Percentiles rank a stretch among this genome's conserved stretches.
phyloP scores from a whole-genome alignment of 192 early-diverging fungal genomes.

The Physocladia obscura region DNA sequence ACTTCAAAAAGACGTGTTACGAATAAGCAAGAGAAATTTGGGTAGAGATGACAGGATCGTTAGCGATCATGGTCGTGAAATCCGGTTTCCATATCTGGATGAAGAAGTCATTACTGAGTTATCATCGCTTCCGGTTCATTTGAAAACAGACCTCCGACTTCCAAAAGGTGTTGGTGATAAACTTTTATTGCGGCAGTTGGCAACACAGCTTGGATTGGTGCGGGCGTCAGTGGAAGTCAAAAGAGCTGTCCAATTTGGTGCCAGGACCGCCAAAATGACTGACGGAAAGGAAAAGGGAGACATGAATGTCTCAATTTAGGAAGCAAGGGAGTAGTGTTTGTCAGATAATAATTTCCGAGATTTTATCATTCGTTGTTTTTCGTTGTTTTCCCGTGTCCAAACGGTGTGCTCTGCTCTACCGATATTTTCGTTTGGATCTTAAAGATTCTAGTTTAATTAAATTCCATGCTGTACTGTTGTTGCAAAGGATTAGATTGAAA shows the following conservation, averaged over 20 bases:
- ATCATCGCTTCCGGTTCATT: constrained; percentile 66
- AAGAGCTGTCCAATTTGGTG: constrained; percentile 97
- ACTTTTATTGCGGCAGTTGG: constrained; percentile 75
- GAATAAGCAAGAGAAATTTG: constrained; percentile 86
- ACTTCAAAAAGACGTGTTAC: constrained; percentile 77
- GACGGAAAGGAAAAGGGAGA: constrained; percentile 34
- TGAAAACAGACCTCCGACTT: constrained; percentile 82
- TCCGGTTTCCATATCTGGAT: constrained; percentile 80
- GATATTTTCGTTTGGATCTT: too few relatives aligned
- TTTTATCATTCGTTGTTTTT: too few relatives aligned
- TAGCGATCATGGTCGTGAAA: constrained; percentile 79
- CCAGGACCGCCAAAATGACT: constrained; percentile 91
- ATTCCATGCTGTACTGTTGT: too few relatives aligned
- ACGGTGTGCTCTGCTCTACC: too few relatives aligned
- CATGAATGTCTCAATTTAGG: neutral
- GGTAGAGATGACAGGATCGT: constrained; percentile 93
- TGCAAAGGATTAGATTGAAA: neutral
- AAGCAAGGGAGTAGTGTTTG: neutral
- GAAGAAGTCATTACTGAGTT: constrained; percentile 69
- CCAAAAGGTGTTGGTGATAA: constrained; percentile 87
- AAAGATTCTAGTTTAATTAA: too few relatives aligned
- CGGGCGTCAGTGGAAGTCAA: constrained; percentile 75
- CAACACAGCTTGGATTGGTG: constrained; percentile 60
- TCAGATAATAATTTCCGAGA: too few relatives aligned
- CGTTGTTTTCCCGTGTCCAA: too few relatives aligned